A percentile compares a stretch with the other conserved stretches of the same genome.
Evolutionary conservation across 1,284 basidiomycete genomes (phyloP).

Genomic region (Meripilus lineatus): DNA sequence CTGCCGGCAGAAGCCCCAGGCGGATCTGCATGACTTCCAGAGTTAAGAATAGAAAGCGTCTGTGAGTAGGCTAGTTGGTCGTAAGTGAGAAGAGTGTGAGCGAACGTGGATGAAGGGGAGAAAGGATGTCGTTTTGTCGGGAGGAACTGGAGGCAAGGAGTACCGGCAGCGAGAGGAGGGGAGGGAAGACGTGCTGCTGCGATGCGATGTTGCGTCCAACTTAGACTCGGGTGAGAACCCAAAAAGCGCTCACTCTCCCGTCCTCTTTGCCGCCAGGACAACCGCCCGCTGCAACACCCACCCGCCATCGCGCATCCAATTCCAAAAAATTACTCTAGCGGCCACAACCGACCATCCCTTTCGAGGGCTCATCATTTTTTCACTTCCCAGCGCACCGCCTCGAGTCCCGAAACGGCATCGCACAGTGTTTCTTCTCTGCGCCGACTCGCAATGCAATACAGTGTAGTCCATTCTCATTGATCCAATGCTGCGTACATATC

Average conservation of each 20-base stretch:
- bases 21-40: conserved; percentile 16
- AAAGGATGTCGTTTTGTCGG: neutral
- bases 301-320: too few relatives aligned
- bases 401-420: too few relatives aligned
- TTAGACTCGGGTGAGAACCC: neutral
- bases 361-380: too few relatives aligned
- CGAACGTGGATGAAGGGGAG: conserved; percentile 1
- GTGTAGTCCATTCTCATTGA: too few relatives aligned
- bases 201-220: neutral
- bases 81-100: neutral
- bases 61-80: too few relatives aligned
- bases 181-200: neutral
- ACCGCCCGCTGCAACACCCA: neutral
- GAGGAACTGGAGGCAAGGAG: neutral
- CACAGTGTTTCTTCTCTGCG: too few relatives aligned
- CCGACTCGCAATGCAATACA: too few relatives aligned
- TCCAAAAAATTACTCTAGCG: too few relatives aligned
- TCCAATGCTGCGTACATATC: too few relatives aligned
- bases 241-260: neutral
- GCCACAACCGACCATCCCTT: too few relatives aligned
- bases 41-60: neutral
- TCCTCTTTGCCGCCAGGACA: neutral
- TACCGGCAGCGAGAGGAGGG: neutral
- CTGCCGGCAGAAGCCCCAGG: conserved; percentile 17
- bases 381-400: too few relatives aligned